Evolutionary conservation across 31 red algal species (phyloP), one percentile per base, ranked within the genome.

Genomic region (Porphyra umbilicalis): DNA sequence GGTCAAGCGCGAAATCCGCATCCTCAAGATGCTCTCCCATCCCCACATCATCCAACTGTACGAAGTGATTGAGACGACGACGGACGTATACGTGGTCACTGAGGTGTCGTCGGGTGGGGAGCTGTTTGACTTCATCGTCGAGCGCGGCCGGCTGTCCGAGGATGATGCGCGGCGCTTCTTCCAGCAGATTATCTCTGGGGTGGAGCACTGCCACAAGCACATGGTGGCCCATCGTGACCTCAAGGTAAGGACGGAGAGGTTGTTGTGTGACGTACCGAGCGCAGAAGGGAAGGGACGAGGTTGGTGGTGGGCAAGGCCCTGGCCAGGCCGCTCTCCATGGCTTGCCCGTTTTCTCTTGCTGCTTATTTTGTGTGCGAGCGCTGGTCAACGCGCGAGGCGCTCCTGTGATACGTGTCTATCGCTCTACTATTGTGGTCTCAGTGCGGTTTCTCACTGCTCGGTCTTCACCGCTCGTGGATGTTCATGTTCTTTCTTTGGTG

Each of bases 161-260:
- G 85, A 81, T 4, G 97, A 99, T 16, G 97, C 97, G 29, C 82
- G 97, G 18, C 85, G 88, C 20, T 99, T 96, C 80, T 99, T 99
- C 80, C 97, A 99, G 77, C 97, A 99, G 82, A 95, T 99, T 74
- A 96, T 99, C 15, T 93, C 90, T 15, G 97, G 97, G 31, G 94
- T 99, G 31, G 97, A 99, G 71, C 96, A 99, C 88, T 99, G 97
- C 81, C 97, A 99, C 75, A 89, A 90, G 74, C 91, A 99, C 76
- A 99, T 94, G 94, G 88, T 99, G 76, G 94, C 90, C n/a, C 97
- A 99, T 39, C 91, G 97, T 46, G 97, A 99, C 85, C 85, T 99
- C 39, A 99, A 99, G 57, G 57, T 71, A 71, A 71, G 57, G 57
- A 71, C 57, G 57, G 57, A 4, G 25, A 8, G 57, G 25, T n/a